These are phyloP conservation scores for Corallochytrium limacisporum DNA, from an alignment of 78 protist genomes.

Conservation along the genomic window DNA sequence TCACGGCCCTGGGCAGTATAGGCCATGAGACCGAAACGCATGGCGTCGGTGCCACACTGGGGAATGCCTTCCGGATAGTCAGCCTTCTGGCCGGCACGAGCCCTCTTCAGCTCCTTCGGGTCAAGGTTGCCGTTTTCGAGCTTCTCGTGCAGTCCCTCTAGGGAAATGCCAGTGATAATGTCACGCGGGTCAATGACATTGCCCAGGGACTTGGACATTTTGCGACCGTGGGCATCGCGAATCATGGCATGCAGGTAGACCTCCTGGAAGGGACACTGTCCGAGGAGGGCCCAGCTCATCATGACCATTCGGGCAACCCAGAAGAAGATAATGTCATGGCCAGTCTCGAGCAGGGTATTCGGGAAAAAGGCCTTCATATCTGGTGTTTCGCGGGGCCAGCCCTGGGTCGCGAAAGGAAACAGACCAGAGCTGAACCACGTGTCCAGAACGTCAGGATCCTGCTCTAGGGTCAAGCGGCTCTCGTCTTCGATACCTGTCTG, in stretches of 20 bases:
- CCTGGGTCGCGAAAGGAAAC: constrained; percentile 93
- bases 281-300: constrained; percentile 76
- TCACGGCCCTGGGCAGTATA: constrained; percentile 56
- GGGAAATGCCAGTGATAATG: constrained; percentile 44
- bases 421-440: constrained; percentile 98
- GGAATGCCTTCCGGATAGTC: constrained; percentile 93
- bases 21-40: constrained; percentile 84
- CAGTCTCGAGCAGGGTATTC: constrained; percentile 92
- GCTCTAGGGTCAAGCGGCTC: constrained; percentile 37
- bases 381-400: constrained; percentile 86
- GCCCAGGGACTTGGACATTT: constrained; percentile 92
- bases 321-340: constrained; percentile 98
- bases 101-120: constrained; percentile 42
- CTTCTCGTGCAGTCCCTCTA: constrained; percentile 2
- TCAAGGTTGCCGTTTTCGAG: constrained; percentile 69
- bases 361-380: constrained; percentile 79
- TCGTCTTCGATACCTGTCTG: constrained; percentile 6
- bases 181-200: constrained; percentile 80
- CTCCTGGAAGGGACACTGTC: constrained; percentile 57
- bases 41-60: constrained; percentile 96
- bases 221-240: constrained; percentile 79
- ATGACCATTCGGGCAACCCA: constrained; percentile 99
- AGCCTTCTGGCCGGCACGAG: constrained; percentile 32
- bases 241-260: constrained; percentile 89
- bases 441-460: constrained; percentile 99